Evolutionary conservation across 306 rosid genomes (phyloP), one percentile per base, ranked within the genome.

Genomic region (Ziziphus jujuba): DNA sequence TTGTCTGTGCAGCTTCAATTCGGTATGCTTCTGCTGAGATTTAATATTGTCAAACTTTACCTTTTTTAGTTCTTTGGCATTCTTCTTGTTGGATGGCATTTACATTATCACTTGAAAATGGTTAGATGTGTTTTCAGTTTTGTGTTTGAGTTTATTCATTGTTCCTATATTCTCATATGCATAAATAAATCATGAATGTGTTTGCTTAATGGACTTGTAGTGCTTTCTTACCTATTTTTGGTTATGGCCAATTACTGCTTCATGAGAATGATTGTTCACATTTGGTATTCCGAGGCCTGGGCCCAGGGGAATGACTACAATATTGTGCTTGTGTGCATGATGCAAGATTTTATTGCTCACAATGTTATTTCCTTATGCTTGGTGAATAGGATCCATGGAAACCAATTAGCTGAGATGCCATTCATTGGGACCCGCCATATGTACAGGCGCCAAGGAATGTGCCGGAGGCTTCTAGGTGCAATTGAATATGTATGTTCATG

Each of bases 401-500:
- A 79, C 75, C 77, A 76, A 67, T 77, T 92, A 63, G 98, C 97
- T 51, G 98, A 92, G 90, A 92, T 92, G 97, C 98, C 98, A 63
- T 92, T 89, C 72, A 78, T 92, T 72, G 98, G 98, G 68, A 92
- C 98, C 74, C 97, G 98, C 69, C 70, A 82, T 70, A 77, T 86
- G 88, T 86, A 86, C 63, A 87, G 98, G 81, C 91, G 98, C 35
- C 95, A 89, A 74, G 98, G 98, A 70, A 89, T 92, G 98, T 86
- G 89, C 81, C 91, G 97, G 50, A 85, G 98, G 77, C 96, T 92
- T 78, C 87, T 92, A 17, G 53, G 66, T 72, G 95, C 75, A 43
- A 78, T 92, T 69, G 98, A 92, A 84, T 72, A 68, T 51, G 99
- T 90, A 82, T 75, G 87, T 77, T 65, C 69, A 57, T 47, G 53